A percentile compares a stretch with the other conserved stretches of the same genome.
Evolutionary conservation across 2,329 filamentous ascomycete species (phyloP).

Genomic region (Fusarium luffae): DNA sequence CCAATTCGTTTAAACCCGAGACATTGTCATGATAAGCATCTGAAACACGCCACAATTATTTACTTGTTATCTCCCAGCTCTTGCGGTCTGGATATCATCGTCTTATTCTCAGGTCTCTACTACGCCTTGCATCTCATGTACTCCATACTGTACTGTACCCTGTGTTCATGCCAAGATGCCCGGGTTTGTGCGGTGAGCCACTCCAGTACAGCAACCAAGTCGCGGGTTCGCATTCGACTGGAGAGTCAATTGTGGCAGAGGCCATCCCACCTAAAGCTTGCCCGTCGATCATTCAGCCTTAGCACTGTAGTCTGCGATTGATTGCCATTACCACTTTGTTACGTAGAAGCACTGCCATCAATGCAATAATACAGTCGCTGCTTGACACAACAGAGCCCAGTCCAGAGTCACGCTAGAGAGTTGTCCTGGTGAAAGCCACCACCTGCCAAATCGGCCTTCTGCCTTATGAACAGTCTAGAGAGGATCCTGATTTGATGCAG

Average conservation of each 20-base stretch:
- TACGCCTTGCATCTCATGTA: not conserved
- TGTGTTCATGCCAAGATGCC: not conserved
- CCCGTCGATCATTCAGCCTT: slow-evolving; percentile 23
- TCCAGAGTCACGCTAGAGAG: not conserved
- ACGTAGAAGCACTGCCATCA: slow-evolving; percentile 11
- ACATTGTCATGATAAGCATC: not conserved
- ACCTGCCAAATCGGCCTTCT: slow-evolving; percentile 24
- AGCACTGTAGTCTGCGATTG: slow-evolving; percentile 1
- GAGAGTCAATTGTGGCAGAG: slow-evolving; percentile 4
- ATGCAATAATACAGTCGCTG: not conserved
- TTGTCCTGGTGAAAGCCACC: slow-evolving; percentile 10
- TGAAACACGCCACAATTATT: not conserved
- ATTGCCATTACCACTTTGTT: not conserved
- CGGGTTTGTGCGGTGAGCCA: slow-evolving; percentile 13
- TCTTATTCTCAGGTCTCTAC: slow-evolving; percentile 1
- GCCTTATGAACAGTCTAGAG: slow-evolving; percentile 24
- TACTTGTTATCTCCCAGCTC: not conserved
- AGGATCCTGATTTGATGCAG: slow-evolving; percentile 26
- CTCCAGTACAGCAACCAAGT: not conserved
- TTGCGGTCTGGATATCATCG: slow-evolving; percentile 17
- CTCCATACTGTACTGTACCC: not conserved
- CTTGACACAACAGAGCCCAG: not conserved
- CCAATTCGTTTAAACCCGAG: not conserved
- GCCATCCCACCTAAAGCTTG: not conserved
- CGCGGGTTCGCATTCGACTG: slow-evolving; percentile 8